Base-by-base conservation (phyloP, 2,329 filamentous ascomycete genomes). In the Aspergillus viridinutans region DNA sequence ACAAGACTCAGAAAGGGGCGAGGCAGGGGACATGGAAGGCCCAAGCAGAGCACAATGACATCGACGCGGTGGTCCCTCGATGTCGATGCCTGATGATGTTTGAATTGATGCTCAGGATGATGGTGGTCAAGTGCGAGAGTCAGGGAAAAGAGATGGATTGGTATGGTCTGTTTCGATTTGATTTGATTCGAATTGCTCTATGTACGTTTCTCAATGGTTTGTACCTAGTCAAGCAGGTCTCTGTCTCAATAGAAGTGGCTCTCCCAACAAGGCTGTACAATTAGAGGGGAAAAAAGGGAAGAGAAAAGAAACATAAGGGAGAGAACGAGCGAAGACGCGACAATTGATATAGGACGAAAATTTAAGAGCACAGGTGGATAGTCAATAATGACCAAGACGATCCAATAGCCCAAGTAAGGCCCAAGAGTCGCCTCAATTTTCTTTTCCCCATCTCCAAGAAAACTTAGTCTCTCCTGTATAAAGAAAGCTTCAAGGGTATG, bases 1-100 rank as follows among this genome's bases (percentile, higher is more conserved):
- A 54, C 17, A 42, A 50, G 49, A 55, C 47, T 42, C 47, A 59
- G 63, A 66, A 66, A 67, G 65, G 64, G 66, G 65, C 61, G 52
- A 55, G 55, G 60, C 58, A 61, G 56, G 50, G 61, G 60, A 58
- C 62, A 56, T 52, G 32, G 26, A 23, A 17, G 49, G 45, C 32
- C 49, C 55, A 60, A 62, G 61, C 63, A 60, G 60, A 58, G 17
- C 43, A 48, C 50, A 48, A 20, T 35, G 43, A 49, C 20, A 58
- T 52, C 7, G 25, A 57, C 38, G 17, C 28, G 4, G 42, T 49
- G 29, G n/a, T 12, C 38, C 50, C 32, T 35, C 32, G 29, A 32
- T 17, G 32, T 38, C 6, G 14, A 38, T 17, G 32, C 7, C 5
- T 38, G 14, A 7, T 17, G 32, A n/a, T 38, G 32, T 7, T 17